Evolutionary conservation across 192 early-diverging fungal species (phyloP).

Genomic region (Entomortierella lignicola): DNA sequence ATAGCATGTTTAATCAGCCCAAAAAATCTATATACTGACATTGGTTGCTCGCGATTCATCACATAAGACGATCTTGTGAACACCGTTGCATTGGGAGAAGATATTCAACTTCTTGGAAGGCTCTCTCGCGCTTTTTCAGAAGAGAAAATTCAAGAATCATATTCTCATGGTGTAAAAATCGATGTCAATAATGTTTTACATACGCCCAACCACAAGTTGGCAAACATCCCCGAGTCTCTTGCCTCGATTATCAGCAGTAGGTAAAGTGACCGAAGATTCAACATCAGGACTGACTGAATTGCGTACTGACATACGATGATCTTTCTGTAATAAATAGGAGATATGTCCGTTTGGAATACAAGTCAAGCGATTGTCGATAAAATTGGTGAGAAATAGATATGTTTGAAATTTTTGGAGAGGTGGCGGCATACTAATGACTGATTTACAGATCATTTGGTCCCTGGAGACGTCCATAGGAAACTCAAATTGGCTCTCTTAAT

Average conservation of each 20-base stretch:
- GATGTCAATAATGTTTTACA: constrained; percentile 39
- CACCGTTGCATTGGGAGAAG: constrained; percentile 15
- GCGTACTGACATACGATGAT: not conserved
- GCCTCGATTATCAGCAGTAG: not conserved
- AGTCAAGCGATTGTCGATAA: constrained; percentile 42
- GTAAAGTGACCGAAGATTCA: no score
- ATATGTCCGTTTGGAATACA: constrained; percentile 34
- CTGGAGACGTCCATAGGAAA: constrained; percentile 22
- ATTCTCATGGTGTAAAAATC: constrained; percentile 19
- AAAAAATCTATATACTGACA: not conserved
- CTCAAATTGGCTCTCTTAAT: constrained; percentile 44
- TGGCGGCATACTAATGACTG: not conserved
- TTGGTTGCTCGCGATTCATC: not conserved
- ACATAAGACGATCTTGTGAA: constrained; percentile 25
- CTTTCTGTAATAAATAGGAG: not conserved
- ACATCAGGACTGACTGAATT: no score
- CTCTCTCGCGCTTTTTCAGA: constrained; percentile 1
- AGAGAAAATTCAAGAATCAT: not conserved
- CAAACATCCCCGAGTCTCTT: constrained; percentile 3
- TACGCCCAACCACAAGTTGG: no score
- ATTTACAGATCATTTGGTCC: constrained; percentile 11
- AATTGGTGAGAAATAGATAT: constrained; percentile 7
- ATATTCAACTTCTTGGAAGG: constrained; percentile 12
- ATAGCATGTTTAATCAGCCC: not conserved
- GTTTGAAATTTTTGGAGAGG: not conserved